A percentile compares a stretch with the other conserved stretches of the same genome.
phyloP scores from a whole-genome alignment of 352 stramenopile species.

The Lagenidium giganteum region DNA sequence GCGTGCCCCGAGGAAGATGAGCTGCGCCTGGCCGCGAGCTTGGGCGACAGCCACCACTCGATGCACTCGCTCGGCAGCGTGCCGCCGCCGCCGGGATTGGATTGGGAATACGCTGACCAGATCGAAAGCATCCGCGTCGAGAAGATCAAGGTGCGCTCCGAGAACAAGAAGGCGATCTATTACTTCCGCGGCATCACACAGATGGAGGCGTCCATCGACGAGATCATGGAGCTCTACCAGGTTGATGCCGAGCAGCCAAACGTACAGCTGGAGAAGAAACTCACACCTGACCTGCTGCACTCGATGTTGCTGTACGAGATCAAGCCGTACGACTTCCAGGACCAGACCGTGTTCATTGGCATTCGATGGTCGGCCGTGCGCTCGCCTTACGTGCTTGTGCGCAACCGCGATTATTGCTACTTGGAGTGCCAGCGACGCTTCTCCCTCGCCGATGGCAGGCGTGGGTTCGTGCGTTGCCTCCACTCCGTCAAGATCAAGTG shows the following conservation, averaged over 20 bases:
- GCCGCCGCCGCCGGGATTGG: no score
- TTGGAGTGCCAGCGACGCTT: conserved; percentile 57
- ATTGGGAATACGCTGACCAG: conserved; percentile 59
- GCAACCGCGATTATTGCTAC: conserved; percentile 60
- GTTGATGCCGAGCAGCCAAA: conserved; percentile 55
- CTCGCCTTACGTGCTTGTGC: conserved; percentile 51
- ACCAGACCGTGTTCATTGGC: conserved; percentile 44
- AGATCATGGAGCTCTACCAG: conserved; percentile 54
- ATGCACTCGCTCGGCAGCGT: background rate
- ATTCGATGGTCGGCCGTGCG: conserved; percentile 60
- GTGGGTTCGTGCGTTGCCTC: conserved; percentile 56
- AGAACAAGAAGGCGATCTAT: conserved; percentile 31
- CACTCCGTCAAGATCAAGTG: conserved; percentile 75
- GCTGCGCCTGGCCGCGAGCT: no score
- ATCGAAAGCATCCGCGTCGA: conserved; percentile 51
- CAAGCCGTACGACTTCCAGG: conserved; percentile 26
- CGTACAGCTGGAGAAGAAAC: conserved; percentile 56
- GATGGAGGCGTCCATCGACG: conserved; percentile 43
- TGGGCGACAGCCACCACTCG: no score
- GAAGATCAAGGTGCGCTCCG: conserved; percentile 49
- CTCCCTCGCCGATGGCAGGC: conserved; percentile 28
- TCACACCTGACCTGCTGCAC: conserved; percentile 55
- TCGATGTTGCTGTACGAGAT: conserved; percentile 64
- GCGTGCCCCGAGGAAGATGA: conserved; percentile 27
- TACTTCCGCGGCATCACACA: conserved; percentile 60